Evolutionary conservation across 495 filamentous ascomycete genomes (phyloP).

Genomic region (Amphirosellinia nigrospora): DNA sequence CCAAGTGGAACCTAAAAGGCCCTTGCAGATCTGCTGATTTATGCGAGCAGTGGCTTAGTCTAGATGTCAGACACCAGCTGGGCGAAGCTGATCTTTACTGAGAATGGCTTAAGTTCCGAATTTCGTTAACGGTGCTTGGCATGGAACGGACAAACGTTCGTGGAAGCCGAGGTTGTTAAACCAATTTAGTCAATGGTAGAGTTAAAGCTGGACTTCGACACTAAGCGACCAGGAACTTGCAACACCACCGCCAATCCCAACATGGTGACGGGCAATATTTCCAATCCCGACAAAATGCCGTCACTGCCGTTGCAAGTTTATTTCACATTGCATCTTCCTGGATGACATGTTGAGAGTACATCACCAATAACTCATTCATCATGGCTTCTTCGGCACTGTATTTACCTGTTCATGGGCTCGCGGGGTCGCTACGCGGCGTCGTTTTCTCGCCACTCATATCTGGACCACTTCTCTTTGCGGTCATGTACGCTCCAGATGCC

Average conservation of each 20-base stretch:
- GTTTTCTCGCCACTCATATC: constrained; percentile 19
- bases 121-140: neutral
- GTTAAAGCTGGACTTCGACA: neutral
- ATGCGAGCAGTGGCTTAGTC: constrained; percentile 1
- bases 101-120: constrained; percentile 13
- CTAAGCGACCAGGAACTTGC: neutral
- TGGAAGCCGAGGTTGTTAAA: constrained; percentile 3
- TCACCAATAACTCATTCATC: neutral
- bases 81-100: neutral
- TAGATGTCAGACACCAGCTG: neutral
- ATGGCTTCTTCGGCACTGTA: constrained; percentile 20
- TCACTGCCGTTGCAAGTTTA: neutral
- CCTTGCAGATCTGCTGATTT: neutral
- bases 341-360: neutral
- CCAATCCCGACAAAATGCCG: neutral
- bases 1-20: constrained; percentile 6
- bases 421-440: neutral
- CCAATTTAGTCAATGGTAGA: neutral
- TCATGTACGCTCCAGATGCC: constrained; percentile 10
- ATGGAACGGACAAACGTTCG: neutral
- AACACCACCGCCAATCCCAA: neutral
- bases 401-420: constrained; percentile 7
- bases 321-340: neutral
- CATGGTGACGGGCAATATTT: neutral
- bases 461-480: constrained; percentile 22